Conservation (phyloP, 2,329 filamentous ascomycete genomes). For the Pyrenophora teres region DNA sequence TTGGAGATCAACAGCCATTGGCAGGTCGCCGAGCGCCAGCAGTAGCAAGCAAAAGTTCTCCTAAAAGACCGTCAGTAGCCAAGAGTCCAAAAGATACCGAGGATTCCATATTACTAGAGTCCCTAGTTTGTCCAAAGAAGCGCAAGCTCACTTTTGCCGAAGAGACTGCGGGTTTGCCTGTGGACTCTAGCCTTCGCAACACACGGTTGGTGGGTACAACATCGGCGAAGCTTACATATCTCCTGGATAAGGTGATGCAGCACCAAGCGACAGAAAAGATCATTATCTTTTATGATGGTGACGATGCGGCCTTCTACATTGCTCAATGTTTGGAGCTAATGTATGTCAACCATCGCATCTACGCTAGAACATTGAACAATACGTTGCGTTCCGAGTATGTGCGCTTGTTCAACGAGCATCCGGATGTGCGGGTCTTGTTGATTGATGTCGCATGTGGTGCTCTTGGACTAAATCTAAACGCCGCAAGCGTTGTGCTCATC, state of each 20-base stretch:
- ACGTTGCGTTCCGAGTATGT: conserved; percentile 75
- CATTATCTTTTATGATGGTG: conserved; percentile 88
- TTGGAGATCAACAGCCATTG: conserved; percentile 44
- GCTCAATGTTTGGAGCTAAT: conserved; percentile 79
- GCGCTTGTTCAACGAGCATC: conserved; percentile 72
- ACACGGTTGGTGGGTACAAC: conserved; percentile 75
- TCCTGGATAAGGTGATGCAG: conserved; percentile 72
- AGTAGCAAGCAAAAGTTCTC: conserved; percentile 26
- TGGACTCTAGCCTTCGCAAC: conserved; percentile 60
- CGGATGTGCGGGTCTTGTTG: conserved; percentile 74
- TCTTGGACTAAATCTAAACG: conserved; percentile 82
- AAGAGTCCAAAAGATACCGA: neutral
- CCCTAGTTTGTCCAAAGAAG: conserved; percentile 32
- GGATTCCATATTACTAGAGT: conserved; percentile 3
- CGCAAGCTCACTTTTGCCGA: conserved; percentile 41
- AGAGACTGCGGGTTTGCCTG: conserved; percentile 34
- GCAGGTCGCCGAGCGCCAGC: conserved; percentile 34
- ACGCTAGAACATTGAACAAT: conserved; percentile 66
- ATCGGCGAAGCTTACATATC: conserved; percentile 85
- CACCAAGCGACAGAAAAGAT: conserved; percentile 80
- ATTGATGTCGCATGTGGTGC: conserved; percentile 93
- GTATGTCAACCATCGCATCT: conserved; percentile 66
- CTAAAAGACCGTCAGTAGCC: conserved; percentile 21
- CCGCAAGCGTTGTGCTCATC: conserved; percentile 85
- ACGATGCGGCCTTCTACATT: conserved; percentile 85